Evolutionary conservation across 176 grass and related monocot species (phyloP).

Genomic region (Eragrostis nindensis): DNA sequence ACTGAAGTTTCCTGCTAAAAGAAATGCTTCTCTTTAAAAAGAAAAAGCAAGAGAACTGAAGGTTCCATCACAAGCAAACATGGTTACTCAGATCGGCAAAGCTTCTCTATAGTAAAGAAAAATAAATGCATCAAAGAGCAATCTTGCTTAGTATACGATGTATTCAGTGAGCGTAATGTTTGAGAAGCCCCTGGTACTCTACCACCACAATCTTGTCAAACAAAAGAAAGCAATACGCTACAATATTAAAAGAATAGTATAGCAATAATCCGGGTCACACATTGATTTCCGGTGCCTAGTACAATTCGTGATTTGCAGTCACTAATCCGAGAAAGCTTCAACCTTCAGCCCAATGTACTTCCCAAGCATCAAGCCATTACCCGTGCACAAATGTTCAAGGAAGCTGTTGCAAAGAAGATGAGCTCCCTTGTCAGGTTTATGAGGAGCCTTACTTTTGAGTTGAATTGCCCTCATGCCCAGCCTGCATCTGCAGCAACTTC

Average conservation of each 20-base stretch:
- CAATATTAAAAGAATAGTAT: slow-evolving; percentile 37
- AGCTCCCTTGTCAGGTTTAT: slow-evolving; percentile 13
- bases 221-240: slow-evolving; percentile 22
- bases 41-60: not conserved
- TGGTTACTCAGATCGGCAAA: not conserved
- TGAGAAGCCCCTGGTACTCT: slow-evolving; percentile 6
- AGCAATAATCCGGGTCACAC: slow-evolving; percentile 15
- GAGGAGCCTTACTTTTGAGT: slow-evolving; percentile 32
- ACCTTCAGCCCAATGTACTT: slow-evolving; percentile 14
- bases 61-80: not conserved
- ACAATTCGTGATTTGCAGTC: not conserved
- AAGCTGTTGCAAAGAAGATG: slow-evolving; percentile 1
- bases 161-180: slow-evolving; percentile 27
- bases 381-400: not conserved
- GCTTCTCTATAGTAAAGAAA: not conserved
- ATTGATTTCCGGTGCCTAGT: not conserved
- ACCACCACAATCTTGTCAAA: slow-evolving; percentile 23
- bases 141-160: slow-evolving; percentile 10
- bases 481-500: slow-evolving; percentile 61
- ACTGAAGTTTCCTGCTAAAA: not conserved
- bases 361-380: not conserved
- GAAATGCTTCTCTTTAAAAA: not conserved
- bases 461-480: slow-evolving; percentile 38
- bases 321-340: not conserved
- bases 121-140: not conserved